These are phyloP conservation scores for Cryphonectria parasitica DNA, from an alignment of 2,329 filamentous ascomycete species.

Conservation along the genomic window DNA sequence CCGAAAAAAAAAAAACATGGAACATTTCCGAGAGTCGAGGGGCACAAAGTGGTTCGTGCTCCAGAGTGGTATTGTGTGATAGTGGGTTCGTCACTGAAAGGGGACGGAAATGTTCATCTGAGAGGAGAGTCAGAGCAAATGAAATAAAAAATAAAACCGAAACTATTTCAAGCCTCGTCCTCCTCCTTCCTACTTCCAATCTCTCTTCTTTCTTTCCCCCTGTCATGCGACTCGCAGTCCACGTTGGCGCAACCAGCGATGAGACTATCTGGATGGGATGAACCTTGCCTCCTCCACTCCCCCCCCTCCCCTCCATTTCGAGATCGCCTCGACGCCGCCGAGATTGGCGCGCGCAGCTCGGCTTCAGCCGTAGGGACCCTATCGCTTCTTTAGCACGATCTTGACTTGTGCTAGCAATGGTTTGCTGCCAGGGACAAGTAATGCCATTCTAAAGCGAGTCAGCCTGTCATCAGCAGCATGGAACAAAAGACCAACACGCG, in stretches of 20 bases:
- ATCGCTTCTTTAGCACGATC: not conserved
- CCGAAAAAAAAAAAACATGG: not conserved
- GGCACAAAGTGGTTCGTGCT: not conserved
- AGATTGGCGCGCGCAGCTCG: constrained; percentile 1
- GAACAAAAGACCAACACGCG: too few relatives aligned
- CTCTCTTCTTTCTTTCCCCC: not conserved
- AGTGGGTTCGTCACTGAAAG: not conserved
- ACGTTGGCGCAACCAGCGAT: not conserved
- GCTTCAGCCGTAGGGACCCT: not conserved
- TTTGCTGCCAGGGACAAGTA: not conserved
- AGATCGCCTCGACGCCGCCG: not conserved
- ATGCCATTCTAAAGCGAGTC: too few relatives aligned
- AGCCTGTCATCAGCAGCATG: too few relatives aligned
- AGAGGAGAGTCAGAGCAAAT: too few relatives aligned
- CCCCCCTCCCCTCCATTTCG: too few relatives aligned
- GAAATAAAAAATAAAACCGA: not conserved
- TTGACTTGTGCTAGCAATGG: not conserved
- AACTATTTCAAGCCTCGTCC: not conserved
- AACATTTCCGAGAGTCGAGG: not conserved
- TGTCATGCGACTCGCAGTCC: not conserved
- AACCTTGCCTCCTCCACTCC: not conserved
- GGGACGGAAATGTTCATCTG: not conserved
- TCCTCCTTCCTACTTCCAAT: not conserved
- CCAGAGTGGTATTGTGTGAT: not conserved
- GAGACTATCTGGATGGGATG: not conserved